Evolutionary conservation across 306 rosid genomes (phyloP).

Genomic region (Dalbergia cochinchinensis): DNA sequence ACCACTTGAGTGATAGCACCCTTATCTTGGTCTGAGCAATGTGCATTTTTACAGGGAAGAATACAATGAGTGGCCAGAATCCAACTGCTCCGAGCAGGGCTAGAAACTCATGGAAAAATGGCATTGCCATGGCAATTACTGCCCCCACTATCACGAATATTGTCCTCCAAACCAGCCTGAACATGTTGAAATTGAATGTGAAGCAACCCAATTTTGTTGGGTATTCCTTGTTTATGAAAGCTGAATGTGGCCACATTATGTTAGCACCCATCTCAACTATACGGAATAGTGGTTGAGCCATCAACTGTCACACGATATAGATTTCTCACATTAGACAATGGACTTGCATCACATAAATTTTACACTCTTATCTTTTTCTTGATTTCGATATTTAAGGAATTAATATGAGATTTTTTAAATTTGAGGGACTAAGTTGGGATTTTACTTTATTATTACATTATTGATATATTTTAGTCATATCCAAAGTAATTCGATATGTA

Average conservation of each 20-base stretch:
- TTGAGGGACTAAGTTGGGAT: too few relatives aligned
- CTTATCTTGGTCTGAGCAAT: constrained; percentile 53
- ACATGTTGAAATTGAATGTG: constrained; percentile 45
- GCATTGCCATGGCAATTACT: constrained; percentile 57
- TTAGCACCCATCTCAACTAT: constrained; percentile 58
- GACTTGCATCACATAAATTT: too few relatives aligned
- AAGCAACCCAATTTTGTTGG: constrained; percentile 18
- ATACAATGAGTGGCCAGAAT: constrained; percentile 70
- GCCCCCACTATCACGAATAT: constrained; percentile 49
- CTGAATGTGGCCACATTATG: constrained; percentile 59
- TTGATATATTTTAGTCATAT: too few relatives aligned
- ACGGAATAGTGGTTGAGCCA: constrained; percentile 63
- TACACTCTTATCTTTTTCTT: too few relatives aligned
- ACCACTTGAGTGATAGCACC: constrained; percentile 51
- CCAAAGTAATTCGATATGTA: too few relatives aligned
- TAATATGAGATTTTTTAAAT: too few relatives aligned
- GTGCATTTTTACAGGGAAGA: constrained; percentile 72
- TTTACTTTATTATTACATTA: too few relatives aligned
- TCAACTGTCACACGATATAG: constrained; percentile 45
- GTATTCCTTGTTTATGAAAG: constrained; percentile 51
- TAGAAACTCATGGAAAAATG: constrained; percentile 70
- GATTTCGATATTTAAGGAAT: too few relatives aligned
- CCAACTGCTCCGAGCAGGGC: constrained; percentile 72
- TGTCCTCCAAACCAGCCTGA: constrained; percentile 67
- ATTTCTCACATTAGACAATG: background rate